Evolutionary conservation across 257 asterid genomes (phyloP).

Genomic region (Solanum phureja): DNA sequence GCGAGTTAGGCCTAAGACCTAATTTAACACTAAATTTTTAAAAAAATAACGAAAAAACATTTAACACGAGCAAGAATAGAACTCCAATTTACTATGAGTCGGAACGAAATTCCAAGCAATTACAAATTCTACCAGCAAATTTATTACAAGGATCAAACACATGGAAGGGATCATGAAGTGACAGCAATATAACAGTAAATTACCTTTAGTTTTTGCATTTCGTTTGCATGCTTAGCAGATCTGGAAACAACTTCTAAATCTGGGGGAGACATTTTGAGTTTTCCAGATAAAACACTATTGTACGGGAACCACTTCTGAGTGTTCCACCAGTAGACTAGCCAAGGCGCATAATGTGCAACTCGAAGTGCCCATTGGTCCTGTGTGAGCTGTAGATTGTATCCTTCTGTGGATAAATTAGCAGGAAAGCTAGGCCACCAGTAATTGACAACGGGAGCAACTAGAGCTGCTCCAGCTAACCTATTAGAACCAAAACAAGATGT

Average conservation of each 20-base stretch:
- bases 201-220: neutral
- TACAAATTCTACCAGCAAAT: neutral
- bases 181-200: neutral
- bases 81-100: neutral
- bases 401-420: conserved; percentile 30
- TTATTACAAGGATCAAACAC: neutral
- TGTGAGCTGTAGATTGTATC: conserved; percentile 22
- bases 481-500: neutral
- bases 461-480: conserved; percentile 48
- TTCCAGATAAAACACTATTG: conserved; percentile 36
- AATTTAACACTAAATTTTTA: too few species aligned
- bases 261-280: conserved; percentile 22
- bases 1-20: too few species aligned
- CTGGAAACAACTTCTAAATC: conserved; percentile 30
- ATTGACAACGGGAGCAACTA: conserved; percentile 46
- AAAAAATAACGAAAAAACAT: neutral
- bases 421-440: conserved; percentile 70
- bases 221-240: neutral
- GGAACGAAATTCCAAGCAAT: neutral
- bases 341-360: conserved; percentile 50
- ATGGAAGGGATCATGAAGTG: neutral
- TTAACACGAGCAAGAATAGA: neutral
- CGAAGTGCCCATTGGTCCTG: conserved; percentile 59
- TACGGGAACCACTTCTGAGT: conserved; percentile 54
- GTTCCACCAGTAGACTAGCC: conserved; percentile 65